phyloP scores from a whole-genome alignment of 73 alveolate genomes.

The Paramecium pentaurelia region DNA sequence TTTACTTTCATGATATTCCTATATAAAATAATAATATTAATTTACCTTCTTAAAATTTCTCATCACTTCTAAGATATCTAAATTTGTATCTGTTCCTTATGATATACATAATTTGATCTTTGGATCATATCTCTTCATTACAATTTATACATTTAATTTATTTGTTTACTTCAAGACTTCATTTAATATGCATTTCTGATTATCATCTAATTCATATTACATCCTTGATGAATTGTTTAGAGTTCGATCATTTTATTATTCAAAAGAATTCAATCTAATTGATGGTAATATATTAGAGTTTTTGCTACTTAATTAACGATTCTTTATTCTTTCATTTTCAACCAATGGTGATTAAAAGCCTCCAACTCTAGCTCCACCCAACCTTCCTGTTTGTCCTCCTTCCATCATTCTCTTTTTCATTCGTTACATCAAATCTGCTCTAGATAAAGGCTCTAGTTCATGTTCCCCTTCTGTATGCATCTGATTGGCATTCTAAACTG shows the following conservation, averaged over 20 bases:
- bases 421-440: neutral
- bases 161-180: slow-evolving; percentile 4
- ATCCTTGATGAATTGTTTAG: neutral
- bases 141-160: slow-evolving; percentile 37
- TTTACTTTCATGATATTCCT: slow-evolving; percentile 24
- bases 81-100: slow-evolving; percentile 7
- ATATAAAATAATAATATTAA: neutral
- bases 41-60: neutral
- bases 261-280: neutral
- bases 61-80: slow-evolving; percentile 24
- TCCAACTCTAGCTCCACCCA: slow-evolving; percentile 39
- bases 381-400: neutral
- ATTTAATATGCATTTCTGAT: neutral
- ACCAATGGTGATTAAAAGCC: neutral
- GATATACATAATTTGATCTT: slow-evolving; percentile 14
- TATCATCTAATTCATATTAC: slow-evolving; percentile 1
- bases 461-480: neutral
- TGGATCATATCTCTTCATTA: slow-evolving; percentile 41
- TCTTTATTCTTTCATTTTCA: neutral
- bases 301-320: neutral
- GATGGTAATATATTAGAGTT: neutral
- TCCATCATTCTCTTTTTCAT: neutral
- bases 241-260: neutral
- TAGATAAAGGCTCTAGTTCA: neutral
- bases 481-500: neutral